These are phyloP conservation scores for Syncephalastrum sp. DNA, from an alignment of 371 early-diverging fungal species.

Conservation along the genomic window DNA sequence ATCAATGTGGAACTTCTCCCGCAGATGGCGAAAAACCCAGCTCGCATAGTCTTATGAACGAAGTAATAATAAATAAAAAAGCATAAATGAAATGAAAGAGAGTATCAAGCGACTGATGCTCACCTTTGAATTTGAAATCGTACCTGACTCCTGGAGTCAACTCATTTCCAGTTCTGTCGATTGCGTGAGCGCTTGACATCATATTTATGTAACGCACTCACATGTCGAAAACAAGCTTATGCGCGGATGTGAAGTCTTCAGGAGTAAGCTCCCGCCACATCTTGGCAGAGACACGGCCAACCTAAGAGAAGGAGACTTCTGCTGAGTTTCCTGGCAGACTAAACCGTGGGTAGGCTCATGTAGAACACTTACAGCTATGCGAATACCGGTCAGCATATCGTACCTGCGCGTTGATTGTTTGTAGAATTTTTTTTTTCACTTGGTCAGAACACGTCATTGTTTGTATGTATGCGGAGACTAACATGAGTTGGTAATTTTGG, in stretches of 20 bases:
- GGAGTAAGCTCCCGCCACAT: conserved; percentile 65
- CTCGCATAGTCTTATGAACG: conserved; percentile 82
- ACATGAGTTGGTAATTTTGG: conserved; percentile 87
- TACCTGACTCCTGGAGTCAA: conserved; percentile 91
- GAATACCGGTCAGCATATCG: conserved; percentile 95
- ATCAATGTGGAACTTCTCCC: conserved; percentile 88
- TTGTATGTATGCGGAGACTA: conserved; percentile 1
- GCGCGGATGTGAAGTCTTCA: conserved; percentile 83
- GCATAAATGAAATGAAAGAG: too few species aligned
- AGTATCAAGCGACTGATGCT: too few species aligned
- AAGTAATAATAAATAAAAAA: too few species aligned
- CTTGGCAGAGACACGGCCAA: conserved; percentile 80
- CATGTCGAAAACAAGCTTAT: conserved; percentile 94
- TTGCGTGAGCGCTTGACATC: neutral
- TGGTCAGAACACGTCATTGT: neutral
- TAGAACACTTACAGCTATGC: conserved; percentile 53
- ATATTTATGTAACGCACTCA: conserved; percentile 30
- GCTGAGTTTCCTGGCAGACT: too few species aligned
- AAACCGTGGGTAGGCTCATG: neutral
- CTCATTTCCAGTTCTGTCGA: conserved; percentile 82
- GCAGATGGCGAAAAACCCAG: conserved; percentile 91
- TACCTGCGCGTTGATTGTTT: conserved; percentile 62
- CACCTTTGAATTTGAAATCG: conserved; percentile 93
- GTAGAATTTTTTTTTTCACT: neutral
- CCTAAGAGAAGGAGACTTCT: conserved; percentile 13